Base-by-base conservation (phyloP, 2,329 filamentous ascomycete species). In the Aspergillus texensis region DNA sequence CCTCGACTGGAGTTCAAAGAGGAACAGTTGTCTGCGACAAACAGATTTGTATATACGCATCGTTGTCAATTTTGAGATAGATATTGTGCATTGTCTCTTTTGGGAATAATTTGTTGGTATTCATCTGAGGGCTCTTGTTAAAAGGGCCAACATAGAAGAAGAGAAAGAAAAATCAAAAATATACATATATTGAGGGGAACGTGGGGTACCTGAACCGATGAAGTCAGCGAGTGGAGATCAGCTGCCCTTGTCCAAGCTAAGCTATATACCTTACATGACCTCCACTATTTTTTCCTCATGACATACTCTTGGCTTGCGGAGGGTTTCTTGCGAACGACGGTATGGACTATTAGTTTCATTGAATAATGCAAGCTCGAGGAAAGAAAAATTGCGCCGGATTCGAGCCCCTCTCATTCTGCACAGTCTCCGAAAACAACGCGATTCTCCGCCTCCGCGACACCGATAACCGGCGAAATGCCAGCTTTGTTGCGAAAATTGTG, bases 401-500 rank as follows among this genome's bases (percentile, higher is more conserved):
- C 16, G 16, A 36, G 6, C 14, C 4, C 14, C 34, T 41, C 39
- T 8, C 19, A n/a, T n/a, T 19, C 39, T n/a, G 6, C 39, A 41
- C 8, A 41, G 3, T 41, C n/a, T 16, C 63, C 32, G 34, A 16
- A 16, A 28, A 43, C 39, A 11, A 41, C 60, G 57, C 39, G 55
- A 45, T 19, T 28, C 52, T 36, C 60, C 54, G 16, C 56, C 60
- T 57, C 45, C 39, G 58, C 65, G 57, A 60, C 58, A 39, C 61
- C 60, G 45, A 67, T 59, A 61, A 41, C 39, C 52, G 28, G 61
- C 66, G 60, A 65, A 60, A 95, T 96, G 93, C 89, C 92, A 61
- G 85, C 86, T 68, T 82, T 96, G 65, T 88, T 91, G 63, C 90
- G 91, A 75, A 96, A 95, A 79, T 81, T 96, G 61, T 76, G 93